phyloP scores from a whole-genome alignment of 2,329 filamentous ascomycete genomes.

The Mollisiaceae sp. region DNA sequence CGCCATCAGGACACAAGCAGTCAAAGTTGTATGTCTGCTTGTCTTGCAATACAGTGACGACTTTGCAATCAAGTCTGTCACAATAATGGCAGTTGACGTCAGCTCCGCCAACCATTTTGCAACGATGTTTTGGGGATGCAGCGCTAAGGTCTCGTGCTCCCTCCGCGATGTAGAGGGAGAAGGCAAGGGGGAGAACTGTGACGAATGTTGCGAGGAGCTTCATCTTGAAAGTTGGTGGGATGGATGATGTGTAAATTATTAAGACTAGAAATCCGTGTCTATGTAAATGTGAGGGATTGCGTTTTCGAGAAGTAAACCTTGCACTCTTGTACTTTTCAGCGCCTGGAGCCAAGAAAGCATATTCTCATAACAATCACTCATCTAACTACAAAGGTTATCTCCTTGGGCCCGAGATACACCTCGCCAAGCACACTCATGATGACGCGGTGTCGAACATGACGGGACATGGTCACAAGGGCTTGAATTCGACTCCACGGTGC shows the following conservation, averaged over 20 bases:
- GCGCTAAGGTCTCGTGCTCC: background rate
- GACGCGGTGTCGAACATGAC: background rate
- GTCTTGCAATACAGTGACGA: background rate
- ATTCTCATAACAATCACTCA: background rate
- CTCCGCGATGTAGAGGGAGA: background rate
- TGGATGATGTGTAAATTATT: background rate
- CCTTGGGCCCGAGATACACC: background rate
- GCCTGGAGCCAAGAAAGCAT: background rate
- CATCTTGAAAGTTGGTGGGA: background rate
- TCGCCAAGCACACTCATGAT: background rate
- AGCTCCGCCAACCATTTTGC: background rate
- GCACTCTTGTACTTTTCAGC: background rate
- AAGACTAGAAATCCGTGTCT: background rate
- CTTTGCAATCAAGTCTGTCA: background rate
- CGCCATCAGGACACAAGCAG: constrained; percentile 2
- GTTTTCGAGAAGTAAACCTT: background rate
- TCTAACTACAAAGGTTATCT: background rate
- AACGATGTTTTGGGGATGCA: background rate
- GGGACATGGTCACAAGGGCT: background rate
- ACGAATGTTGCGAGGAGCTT: background rate
- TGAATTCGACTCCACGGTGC: background rate
- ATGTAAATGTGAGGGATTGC: background rate
- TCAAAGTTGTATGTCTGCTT: constrained; percentile 4
- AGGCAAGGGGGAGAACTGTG: background rate
- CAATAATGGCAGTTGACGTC: constrained; percentile 7